Evolutionary conservation across 2,329 filamentous ascomycete genomes (phyloP).

Genomic region (Venturia pyrina): DNA sequence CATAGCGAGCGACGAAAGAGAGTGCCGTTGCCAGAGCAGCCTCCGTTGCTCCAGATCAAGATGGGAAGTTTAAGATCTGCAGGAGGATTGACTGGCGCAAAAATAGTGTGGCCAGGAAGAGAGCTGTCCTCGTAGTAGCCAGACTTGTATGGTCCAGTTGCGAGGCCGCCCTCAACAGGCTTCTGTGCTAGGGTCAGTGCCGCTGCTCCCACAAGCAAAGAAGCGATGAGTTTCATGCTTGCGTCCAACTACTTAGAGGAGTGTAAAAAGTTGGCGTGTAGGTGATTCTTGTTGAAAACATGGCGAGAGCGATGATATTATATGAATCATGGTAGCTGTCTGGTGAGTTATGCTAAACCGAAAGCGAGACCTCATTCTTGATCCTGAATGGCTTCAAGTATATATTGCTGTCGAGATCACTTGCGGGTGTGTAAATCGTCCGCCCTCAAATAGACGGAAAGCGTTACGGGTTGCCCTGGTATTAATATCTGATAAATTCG

Average conservation of each 20-base stretch:
- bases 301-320: not conserved
- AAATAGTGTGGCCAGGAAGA: constrained; percentile 12
- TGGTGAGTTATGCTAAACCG: not conserved
- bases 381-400: not conserved
- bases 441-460: no score
- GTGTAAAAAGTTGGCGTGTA: not conserved
- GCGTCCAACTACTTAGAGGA: not conserved
- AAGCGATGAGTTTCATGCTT: not conserved
- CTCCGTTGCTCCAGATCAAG: constrained; percentile 11
- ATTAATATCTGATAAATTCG: no score
- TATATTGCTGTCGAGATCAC: not conserved
- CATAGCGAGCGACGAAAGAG: constrained; percentile 4
- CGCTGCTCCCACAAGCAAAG: not conserved
- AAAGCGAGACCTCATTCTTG: not conserved
- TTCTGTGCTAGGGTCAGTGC: not conserved
- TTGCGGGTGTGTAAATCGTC: not conserved
- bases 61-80: constrained; percentile 9
- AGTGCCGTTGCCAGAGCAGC: constrained; percentile 9
- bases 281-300: not conserved
- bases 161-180: constrained; percentile 30
- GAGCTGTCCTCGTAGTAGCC: constrained; percentile 9
- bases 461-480: not conserved
- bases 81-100: constrained; percentile 3
- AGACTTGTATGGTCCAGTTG: constrained; percentile 10
- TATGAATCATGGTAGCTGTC: not conserved